A percentile compares a stretch with the other conserved stretches of the same genome.
These are phyloP conservation scores for Aspergillus pseudoglaucus DNA, from an alignment of 2,329 filamentous ascomycete genomes.

Conservation along the genomic window DNA sequence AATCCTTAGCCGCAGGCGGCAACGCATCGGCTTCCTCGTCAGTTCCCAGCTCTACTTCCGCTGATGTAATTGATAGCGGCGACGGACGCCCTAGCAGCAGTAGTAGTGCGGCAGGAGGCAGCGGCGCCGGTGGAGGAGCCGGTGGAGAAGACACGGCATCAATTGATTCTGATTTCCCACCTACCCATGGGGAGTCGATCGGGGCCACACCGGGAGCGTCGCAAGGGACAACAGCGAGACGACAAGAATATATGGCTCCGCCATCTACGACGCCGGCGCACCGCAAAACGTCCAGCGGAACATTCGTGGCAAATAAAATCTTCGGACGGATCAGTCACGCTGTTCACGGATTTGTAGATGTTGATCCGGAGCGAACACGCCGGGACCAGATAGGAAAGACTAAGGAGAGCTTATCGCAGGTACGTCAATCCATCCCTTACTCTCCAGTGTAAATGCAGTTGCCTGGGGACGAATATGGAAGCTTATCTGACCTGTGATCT, in stretches of 20 bases:
- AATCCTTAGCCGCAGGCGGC: slow-evolving; percentile 28
- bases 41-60: slow-evolving; percentile 33
- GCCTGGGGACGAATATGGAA: slow-evolving; percentile 1
- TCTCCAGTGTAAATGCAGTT: not conserved
- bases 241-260: slow-evolving; percentile 24
- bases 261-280: slow-evolving; percentile 46
- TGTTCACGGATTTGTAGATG: slow-evolving; percentile 91
- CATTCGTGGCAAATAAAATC: slow-evolving; percentile 85
- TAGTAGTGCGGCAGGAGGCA: not conserved
- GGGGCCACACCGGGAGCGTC: slow-evolving; percentile 59
- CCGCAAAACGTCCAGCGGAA: slow-evolving; percentile 76
- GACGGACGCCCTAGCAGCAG: slow-evolving; percentile 49
- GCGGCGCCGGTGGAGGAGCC: not conserved
- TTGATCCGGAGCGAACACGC: slow-evolving; percentile 86
- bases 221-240: slow-evolving; percentile 56
- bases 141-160: slow-evolving; percentile 68
- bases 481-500: slow-evolving; percentile 10
- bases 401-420: slow-evolving; percentile 68
- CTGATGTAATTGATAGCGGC: slow-evolving; percentile 30
- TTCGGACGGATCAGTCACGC: slow-evolving; percentile 94
- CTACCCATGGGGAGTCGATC: slow-evolving; percentile 69
- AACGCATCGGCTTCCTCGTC: slow-evolving; percentile 51
- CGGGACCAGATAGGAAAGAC: slow-evolving; percentile 95
- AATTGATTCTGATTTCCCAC: slow-evolving; percentile 93
- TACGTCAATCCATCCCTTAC: slow-evolving; percentile 18